A percentile compares a stretch with the other conserved stretches of the same genome.
phyloP scores from a whole-genome alignment of 2,329 filamentous ascomycete genomes.

The Fusarium pseudoanthophilum region DNA sequence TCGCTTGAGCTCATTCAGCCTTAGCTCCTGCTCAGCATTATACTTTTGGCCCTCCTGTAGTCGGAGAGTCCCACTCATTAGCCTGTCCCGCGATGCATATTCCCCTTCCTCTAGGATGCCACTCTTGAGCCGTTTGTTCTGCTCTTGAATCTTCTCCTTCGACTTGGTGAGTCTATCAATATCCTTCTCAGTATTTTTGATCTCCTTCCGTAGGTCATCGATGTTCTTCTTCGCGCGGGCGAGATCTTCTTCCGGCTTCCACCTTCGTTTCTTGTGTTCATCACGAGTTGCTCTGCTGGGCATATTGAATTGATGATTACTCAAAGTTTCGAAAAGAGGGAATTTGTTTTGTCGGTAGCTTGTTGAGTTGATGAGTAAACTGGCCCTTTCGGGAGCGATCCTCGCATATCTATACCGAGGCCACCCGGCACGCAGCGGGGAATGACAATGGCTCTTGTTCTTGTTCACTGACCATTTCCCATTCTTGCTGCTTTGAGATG shows the following conservation, averaged over 20 bases:
- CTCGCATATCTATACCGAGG: neutral
- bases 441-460: neutral
- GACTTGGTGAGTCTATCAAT: accelerated
- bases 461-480: neutral
- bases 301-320: neutral
- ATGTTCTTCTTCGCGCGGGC: neutral
- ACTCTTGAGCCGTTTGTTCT: too few species aligned
- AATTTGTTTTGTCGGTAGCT: neutral
- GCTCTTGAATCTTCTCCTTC: neutral
- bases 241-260: neutral
- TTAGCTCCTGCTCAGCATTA: neutral
- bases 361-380: neutral
- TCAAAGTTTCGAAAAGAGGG: accelerated
- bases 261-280: neutral
- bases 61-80: neutral
- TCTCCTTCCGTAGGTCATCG: neutral
- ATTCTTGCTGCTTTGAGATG: neutral
- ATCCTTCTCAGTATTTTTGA: neutral
- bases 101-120: neutral
- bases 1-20: neutral
- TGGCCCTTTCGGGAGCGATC: neutral
- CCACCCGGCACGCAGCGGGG: too few species aligned
- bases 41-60: neutral
- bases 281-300: neutral
- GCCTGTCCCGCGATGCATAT: neutral